Evolutionary conservation across 208 protist species (phyloP).

Genomic region (Wallacemonas sp.): DNA sequence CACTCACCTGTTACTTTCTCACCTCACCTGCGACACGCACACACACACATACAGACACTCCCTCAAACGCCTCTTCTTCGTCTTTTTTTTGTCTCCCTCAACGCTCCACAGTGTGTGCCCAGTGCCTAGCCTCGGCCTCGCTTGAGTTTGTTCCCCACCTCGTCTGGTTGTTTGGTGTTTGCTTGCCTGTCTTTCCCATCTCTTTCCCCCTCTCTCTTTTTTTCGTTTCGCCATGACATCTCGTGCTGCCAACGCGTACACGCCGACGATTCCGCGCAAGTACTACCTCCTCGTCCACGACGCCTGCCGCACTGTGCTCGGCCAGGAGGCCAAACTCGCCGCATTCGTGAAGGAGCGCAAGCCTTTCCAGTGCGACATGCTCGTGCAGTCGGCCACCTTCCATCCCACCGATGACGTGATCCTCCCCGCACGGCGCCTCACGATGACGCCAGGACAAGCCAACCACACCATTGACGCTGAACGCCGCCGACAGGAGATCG

Average conservation of each 20-base stretch:
- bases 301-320: constrained; percentile 57
- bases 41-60: no score
- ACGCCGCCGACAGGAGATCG: constrained; percentile 2
- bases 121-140: no score
- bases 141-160: no score
- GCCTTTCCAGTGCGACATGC: constrained; percentile 87
- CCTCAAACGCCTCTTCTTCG: no score
- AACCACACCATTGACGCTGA: not conserved
- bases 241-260: not conserved
- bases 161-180: not conserved
- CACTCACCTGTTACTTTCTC: no score
- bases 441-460: not conserved
- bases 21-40: no score
- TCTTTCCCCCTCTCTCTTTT: constrained; percentile 9
- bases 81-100: constrained; percentile 1
- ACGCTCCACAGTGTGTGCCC: no score
- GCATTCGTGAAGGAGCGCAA: constrained; percentile 76
- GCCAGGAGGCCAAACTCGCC: constrained; percentile 44
- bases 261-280: constrained; percentile 45
- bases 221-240: constrained; percentile 10
- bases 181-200: not conserved
- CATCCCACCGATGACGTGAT: constrained; percentile 36
- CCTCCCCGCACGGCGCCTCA: not conserved
- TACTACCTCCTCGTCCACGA: constrained; percentile 85
- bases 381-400: constrained; percentile 60